Evolutionary conservation across 805 yeast species (phyloP), one percentile per base, ranked within the genome.

Genomic region (Crinitomyces ghanaensis): DNA sequence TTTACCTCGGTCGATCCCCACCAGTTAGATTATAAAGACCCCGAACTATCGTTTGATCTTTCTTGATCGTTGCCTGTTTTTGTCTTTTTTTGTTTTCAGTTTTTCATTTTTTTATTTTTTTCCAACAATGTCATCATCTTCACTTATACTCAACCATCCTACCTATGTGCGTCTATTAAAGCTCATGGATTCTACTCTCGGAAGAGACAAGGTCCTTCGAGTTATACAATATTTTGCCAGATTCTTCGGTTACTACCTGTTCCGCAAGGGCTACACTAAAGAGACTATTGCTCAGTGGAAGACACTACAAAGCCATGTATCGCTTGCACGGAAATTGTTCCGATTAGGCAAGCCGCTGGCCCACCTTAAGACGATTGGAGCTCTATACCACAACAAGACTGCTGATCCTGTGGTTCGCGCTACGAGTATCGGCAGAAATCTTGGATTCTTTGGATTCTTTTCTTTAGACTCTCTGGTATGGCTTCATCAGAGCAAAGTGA

Each of bases 201-300:
- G 88, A 38, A 68, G 94, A 45, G 95, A 85, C 53, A 85, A 85
- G 62, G 56, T 76, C 9, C 65, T 81, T 49, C 75, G 95, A 45
- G 59, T 79, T 35, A 68, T 82, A 30, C 94, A 88, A 44, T 86
- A 86, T 60, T 65, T 81, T 43, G 70, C 83, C 8, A 66, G 93
- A 39, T 79, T 86, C 54, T 57, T 83, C 28, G 62, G 80, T 12
- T 78, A 63, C 54, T 72, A 74, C 51, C 63, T 71, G 32, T 63
- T 65, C 29, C 68, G 75, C 46, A 59, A 64, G 44, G 83, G 82
- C 14, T 70, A 60, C 49, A 48, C 72, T 19, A 53, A 53, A 35
- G 66, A 64, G 34, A 43, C 63, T 5, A 67, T 77, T 21, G 55
- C 57, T 30, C 53, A 68, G 38, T 66, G 74, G 53, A 68, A 67